These are phyloP conservation scores for Ambispora gerdemannii DNA, from an alignment of 192 early-diverging fungal species.

Conservation along the genomic window DNA sequence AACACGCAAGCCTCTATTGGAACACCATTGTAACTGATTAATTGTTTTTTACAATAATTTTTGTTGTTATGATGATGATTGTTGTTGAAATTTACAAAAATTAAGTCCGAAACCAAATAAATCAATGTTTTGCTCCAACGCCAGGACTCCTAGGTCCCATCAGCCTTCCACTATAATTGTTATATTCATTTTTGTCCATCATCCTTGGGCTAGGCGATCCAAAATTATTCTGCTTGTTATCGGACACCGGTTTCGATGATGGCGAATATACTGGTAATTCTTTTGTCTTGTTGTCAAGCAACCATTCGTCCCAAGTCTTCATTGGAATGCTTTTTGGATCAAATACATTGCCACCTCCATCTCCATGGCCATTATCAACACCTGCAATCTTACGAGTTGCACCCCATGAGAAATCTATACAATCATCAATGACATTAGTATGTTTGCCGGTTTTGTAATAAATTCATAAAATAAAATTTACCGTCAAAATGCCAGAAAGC, in stretches of 20 bases:
- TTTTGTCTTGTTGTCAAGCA: background rate
- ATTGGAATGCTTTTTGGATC: constrained; percentile 54
- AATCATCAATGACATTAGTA: background rate
- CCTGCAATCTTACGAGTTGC: constrained; percentile 72
- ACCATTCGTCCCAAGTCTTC: constrained; percentile 60
- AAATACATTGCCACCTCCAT: constrained; percentile 69
- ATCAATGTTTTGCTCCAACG: no score
- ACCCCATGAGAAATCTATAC: constrained; percentile 78
- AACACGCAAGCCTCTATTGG: no score
- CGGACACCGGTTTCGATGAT: background rate
- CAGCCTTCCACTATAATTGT: background rate
- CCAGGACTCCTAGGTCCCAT: constrained; percentile 6
- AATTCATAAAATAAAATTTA: background rate
- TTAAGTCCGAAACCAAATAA: no score
- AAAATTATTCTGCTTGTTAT: background rate
- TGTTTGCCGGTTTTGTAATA: background rate
- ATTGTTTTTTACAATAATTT: no score
- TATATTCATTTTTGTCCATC: background rate
- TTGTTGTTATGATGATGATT: no score
- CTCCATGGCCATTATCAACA: constrained; percentile 64
- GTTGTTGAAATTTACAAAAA: no score
- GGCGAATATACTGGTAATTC: background rate
- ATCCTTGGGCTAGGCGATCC: background rate
- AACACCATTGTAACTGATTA: no score
- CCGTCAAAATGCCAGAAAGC: constrained; percentile 91